Evolutionary conservation across 495 filamentous ascomycete genomes (phyloP), one percentile per base, ranked within the genome.

Genomic region (Chaetomidium leptoderma): DNA sequence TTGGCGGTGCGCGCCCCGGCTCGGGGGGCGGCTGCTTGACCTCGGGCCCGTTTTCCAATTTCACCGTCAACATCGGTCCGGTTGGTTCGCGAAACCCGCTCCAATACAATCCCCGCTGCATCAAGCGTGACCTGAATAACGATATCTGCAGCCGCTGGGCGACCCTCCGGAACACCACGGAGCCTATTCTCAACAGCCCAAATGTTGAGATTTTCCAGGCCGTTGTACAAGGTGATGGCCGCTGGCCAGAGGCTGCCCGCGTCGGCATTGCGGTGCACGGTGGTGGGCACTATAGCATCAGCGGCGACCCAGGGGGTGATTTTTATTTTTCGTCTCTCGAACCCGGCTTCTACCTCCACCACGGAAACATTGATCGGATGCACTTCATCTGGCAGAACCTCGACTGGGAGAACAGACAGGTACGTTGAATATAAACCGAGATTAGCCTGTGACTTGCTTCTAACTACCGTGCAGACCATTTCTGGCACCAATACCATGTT

Each of bases 291-390:
- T 72, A 79, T 60, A 27, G 39, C 36, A 60, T 57, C 65, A 66
- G 64, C 55, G 67, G 65, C 40, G 69, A 76, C 63, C 70, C 72
- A 11, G 69, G 69, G 17, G 60, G 67, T 32, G 86, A 88, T 71
- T 73, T 85, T 55, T 86, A 78, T 67, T 76, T 77, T 39, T 84
- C 80, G 37, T 78, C 84, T 4, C 78, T 83, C 5, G 87, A 90
- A 61, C 86, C 86, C 13, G 79, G 70, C 16, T 90, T 91, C 72
- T 90, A 77, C 67, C 75, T 83, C 14, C 86, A 90, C 67, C 86
- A 90, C 66, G 81, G 77, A 5, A 81, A 83, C 75, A 79, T 91
- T 53, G 88, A 90, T 19, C 40, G 40, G 19, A 43, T 43, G 40
- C 68, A 81, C 74, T 87, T 82, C 72, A 86, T 87, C 51, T 90